Evolutionary conservation across 495 filamentous ascomycete genomes (phyloP).

Genomic region (Stereocaulon alpinum): DNA sequence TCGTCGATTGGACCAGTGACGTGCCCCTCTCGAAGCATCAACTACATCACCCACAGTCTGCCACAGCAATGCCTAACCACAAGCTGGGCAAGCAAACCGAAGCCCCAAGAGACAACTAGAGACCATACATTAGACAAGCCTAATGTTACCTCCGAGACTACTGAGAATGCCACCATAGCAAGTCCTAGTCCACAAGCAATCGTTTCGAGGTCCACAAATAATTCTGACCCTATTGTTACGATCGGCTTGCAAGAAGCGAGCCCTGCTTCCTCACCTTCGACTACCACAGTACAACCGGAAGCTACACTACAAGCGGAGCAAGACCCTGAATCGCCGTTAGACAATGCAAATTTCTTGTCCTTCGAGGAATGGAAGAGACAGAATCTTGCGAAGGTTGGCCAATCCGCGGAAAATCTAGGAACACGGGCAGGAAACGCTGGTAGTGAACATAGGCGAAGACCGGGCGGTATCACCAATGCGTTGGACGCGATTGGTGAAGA

Average conservation of each 20-base stretch:
- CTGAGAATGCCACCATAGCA: background rate
- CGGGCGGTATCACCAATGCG: conserved; percentile 50
- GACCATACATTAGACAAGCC: conserved; percentile 4
- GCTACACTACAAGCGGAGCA: conserved; percentile 6
- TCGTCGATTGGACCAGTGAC: conserved; percentile 22
- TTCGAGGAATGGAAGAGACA: conserved; percentile 98
- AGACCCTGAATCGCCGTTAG: conserved; percentile 58
- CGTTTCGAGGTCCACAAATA: background rate
- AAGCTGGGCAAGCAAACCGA: conserved; percentile 28
- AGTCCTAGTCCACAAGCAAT: background rate
- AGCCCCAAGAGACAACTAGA: conserved; percentile 12
- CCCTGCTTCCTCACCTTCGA: conserved; percentile 3
- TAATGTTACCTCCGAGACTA: background rate
- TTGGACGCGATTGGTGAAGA: conserved; percentile 77
- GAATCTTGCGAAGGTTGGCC: conserved; percentile 77
- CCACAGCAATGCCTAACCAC: conserved; percentile 66
- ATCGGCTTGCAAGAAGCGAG: background rate
- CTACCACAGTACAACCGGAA: background rate
- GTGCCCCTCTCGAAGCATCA: conserved; percentile 59
- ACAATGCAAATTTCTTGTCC: conserved; percentile 81
- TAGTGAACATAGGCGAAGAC: conserved; percentile 37
- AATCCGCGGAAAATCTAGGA: conserved; percentile 66
- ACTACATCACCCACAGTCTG: conserved; percentile 70
- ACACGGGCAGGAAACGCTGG: conserved; percentile 31
- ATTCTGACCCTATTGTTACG: background rate